Evolutionary conservation across 2,329 filamentous ascomycete species (phyloP), one percentile per base, ranked within the genome.

Genomic region (Trichoderma koningiopsis): DNA sequence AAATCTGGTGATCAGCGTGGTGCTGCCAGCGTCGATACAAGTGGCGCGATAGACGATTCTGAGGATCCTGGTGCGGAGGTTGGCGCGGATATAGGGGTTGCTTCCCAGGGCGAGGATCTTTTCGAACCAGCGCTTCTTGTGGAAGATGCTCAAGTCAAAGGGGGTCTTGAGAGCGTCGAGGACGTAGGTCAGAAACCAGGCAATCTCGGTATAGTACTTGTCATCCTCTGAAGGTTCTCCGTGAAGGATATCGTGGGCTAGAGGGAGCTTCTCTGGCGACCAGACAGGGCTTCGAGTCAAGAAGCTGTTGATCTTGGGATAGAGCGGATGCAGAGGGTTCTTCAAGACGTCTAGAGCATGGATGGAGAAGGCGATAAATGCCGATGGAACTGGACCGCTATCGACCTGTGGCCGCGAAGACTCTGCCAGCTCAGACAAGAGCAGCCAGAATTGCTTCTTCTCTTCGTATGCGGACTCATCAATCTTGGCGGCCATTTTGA

Each of bases 221-320:
- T 93, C 91, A 73, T 94, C 91, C 60, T 91, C 85, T 29, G 88
- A 88, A 0, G 93, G 92, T 71, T 89, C 86, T 64, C 89, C 86
- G 69, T 88, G 84, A 13, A 90, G 81, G 63, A 91, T 83, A 71
- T 87, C 85, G 73, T 87, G 84, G 29, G 88, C 88, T n/a, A 95
- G 84, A 8, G 96, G 86, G 29, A 96, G 87, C 76, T 88, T 90
- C 70, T 92, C 88, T 22, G 90, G 76, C 14, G 89, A 85, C 95
- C 95, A 98, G 29, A 85, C 79, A 0, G 95, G 94, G 0, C 89
- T 87, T 63, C 89, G 89, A 27, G 92, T 92, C 43, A 98, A 86
- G 78, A 94, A 97, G 6, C 86, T 84, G 81, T 97, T 97, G 79
- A 96, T 83, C 77, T 97, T 97, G 69, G 89, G 88, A 77, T 97